Evolutionary conservation across 2,329 filamentous ascomycete genomes (phyloP), one percentile per base, ranked within the genome.

Genomic region (Sporothrix inflata): DNA sequence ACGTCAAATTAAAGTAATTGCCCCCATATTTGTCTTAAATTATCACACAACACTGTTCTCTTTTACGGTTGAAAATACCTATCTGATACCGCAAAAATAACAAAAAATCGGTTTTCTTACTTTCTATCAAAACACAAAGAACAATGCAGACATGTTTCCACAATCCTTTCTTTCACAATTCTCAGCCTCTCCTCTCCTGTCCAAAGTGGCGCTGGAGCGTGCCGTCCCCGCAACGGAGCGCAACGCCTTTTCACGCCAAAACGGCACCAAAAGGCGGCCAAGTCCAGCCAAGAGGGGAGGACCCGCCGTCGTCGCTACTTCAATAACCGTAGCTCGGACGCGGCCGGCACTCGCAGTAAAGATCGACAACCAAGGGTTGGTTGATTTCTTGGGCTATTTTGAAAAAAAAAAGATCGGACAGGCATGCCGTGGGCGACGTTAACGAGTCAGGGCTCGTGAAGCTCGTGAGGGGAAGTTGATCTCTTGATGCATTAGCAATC

Each of bases 261-360:
- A 38, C 30, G 24, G 19, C 30, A 19, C 27, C 55, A 38, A n/a
- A 57, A n/a, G n/a, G n/a, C n/a, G n/a, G 30, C 55, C 8, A 60
- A 60, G 16, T 8, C 27, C 16, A 11, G 14, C 55, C 16, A 60
- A 27, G 21, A 53, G 21, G 51, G 3, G 16, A 34, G 27, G 34
- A 61, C 34, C 57, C 19, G 19, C 57, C 27, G 8, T 14, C 8
- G 19, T 24, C 40, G 61, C 61, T 45, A 65, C 40, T 65, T 65
- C 12, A 65, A 65, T 65, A 65, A 9, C 61, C 61, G 61, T 61
- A 61, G 57, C 57, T 61, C 30, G 5, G n/a, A 38, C 8, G 34
- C 34, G 34, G 57, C 30, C 34, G 14, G 27, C 53, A 57, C 27
- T 57, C 19, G 19, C 4, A 24, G 34, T 12, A 14, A 40, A 24